Base-by-base conservation (phyloP, 371 early-diverging fungal genomes). In the Mucor piriformis region DNA sequence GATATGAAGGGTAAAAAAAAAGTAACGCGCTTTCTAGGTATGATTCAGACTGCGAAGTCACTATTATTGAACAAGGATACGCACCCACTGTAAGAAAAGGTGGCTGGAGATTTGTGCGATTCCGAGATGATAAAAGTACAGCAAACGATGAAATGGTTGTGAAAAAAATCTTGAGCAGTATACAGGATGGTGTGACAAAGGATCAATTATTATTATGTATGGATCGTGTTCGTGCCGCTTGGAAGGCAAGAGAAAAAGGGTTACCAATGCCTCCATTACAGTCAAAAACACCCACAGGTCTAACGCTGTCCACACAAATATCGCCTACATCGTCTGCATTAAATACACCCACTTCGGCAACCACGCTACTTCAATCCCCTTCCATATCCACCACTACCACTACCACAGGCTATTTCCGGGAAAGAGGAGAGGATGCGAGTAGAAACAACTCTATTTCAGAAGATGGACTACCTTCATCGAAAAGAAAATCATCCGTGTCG, bases 101-200 rank as follows among this genome's bases (percentile, higher is more conserved):
- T 27, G 87, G 87, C 18, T 86, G 87, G 87, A 79, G 80, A 67
- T 85, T 90, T 67, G 83, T 87, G 20, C 82, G 87, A 20, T 78
- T 87, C 13, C 75, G 92, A 16, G 79, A 75, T 16, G 92, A 92
- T 67, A 90, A 88, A 63, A 74, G 76, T n/a, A 81, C 77, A 18
- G 86, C 88, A 13, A 88, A 90, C 63, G 87, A 88, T 48, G 87
- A 86, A 53, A 68, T 61, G 21, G 77, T 78, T 0, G 83, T 85
- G 4, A 74, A 78, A 33, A 79, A 80, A 48, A 73, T 87, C 5
- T 27, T 89, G 12, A 63, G 80, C 13, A 75, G 75, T 51, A 73
- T 88, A 18, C 69, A 72, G 7, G 79, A 86, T 35, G 80, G 81
- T 34, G 80, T 91, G 6, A 76, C 81, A 15, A 77, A 72, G 43